A percentile compares a stretch with the other conserved stretches of the same genome.
Conservation (phyloP, 2,329 filamentous ascomycete species). For the Ambrosiella beaveri region DNA sequence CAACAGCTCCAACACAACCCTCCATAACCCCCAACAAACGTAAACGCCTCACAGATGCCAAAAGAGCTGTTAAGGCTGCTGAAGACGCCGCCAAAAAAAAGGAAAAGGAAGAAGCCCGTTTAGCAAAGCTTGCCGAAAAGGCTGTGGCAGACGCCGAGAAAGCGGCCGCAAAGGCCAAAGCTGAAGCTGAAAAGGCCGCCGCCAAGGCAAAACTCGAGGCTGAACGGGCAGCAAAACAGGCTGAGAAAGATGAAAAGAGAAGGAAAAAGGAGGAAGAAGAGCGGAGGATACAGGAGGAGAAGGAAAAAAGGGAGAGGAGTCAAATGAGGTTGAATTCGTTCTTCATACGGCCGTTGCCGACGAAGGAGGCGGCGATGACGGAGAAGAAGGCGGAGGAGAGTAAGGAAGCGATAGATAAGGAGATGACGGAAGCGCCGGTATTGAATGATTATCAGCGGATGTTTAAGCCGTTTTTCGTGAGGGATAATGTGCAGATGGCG, state of each 20-base stretch:
- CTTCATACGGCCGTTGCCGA: constrained; percentile 25
- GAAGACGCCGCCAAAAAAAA: constrained; percentile 21
- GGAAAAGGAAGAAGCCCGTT: constrained; percentile 15
- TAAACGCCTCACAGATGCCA: constrained; percentile 26
- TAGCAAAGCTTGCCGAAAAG: constrained; percentile 21
- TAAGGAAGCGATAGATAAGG: constrained; percentile 17
- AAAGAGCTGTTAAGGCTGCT: constrained; percentile 24
- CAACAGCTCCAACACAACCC: constrained; percentile 17
- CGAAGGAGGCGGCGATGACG: constrained; percentile 18
- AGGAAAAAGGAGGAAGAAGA: constrained; percentile 33
- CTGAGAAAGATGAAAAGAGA: constrained; percentile 30
- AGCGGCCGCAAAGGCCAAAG: constrained; percentile 16
- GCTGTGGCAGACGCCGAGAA: constrained; percentile 18
- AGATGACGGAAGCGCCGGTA: constrained; percentile 15
- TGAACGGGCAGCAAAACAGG: constrained; percentile 23
- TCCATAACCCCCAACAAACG: constrained; percentile 21
- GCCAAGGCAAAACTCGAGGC: constrained; percentile 26
- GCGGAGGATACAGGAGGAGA: constrained; percentile 23
- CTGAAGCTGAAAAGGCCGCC: constrained; percentile 23
- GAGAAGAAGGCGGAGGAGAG: constrained; percentile 8
- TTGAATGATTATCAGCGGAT: constrained; percentile 44
- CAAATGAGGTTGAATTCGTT: constrained; percentile 31
- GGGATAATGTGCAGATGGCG: constrained; percentile 56
- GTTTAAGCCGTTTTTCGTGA: constrained; percentile 70
- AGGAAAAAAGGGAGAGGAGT: constrained; percentile 32